These are phyloP conservation scores for Cryphonectria parasitica DNA, from an alignment of 2,329 filamentous ascomycete species.

Conservation along the genomic window DNA sequence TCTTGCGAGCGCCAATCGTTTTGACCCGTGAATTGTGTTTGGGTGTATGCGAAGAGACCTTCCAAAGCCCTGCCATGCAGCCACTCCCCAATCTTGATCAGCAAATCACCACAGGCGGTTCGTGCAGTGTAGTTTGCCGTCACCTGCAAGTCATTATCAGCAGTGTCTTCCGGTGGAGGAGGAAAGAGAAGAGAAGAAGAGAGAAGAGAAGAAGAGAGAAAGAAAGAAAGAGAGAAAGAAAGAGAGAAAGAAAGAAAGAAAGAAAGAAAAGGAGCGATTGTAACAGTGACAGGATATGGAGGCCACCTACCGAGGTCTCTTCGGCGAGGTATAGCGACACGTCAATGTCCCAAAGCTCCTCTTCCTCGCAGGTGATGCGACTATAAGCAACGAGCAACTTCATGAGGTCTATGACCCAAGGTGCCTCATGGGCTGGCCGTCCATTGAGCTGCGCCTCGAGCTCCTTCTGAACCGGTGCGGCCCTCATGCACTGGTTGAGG, in stretches of 20 bases:
- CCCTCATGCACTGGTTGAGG: constrained; percentile 86
- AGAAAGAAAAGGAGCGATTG: not conserved
- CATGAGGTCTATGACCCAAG: constrained; percentile 88
- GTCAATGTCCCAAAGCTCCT: constrained; percentile 95
- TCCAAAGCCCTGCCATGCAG: constrained; percentile 75
- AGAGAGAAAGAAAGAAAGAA: too few relatives aligned
- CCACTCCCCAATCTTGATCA: constrained; percentile 94
- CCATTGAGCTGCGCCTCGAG: constrained; percentile 77
- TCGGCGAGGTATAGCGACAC: constrained; percentile 94
- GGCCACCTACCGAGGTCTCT: constrained; percentile 69
- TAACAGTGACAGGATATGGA: not conserved
- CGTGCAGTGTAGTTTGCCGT: constrained; percentile 95
- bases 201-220: too few relatives aligned
- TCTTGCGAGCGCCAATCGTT: constrained; percentile 70
- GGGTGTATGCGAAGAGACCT: constrained; percentile 77
- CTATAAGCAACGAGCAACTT: constrained; percentile 83
- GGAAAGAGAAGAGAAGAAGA: too few relatives aligned
- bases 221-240: too few relatives aligned
- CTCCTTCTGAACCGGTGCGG: constrained; percentile 84
- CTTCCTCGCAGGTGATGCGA: constrained; percentile 89
- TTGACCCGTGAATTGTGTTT: constrained; percentile 68
- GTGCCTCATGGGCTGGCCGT: constrained; percentile 64
- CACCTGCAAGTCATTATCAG: constrained; percentile 43
- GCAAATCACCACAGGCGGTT: constrained; percentile 87
- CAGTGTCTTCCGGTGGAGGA: not conserved